phyloP scores from a whole-genome alignment of 2,329 filamentous ascomycete species.

The Lachnum nothofagi region DNA sequence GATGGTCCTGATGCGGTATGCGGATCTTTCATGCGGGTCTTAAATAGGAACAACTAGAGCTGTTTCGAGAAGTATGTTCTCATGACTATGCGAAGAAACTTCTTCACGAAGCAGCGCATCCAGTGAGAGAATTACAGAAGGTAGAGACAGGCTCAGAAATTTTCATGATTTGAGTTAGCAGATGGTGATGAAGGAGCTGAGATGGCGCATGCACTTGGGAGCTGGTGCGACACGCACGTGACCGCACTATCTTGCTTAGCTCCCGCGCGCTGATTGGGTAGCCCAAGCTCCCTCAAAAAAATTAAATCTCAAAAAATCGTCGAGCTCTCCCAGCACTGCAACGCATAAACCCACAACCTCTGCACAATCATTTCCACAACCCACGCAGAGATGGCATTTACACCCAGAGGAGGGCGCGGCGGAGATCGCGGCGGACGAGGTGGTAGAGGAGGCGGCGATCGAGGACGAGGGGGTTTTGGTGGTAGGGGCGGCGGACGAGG shows the following conservation, averaged over 20 bases:
- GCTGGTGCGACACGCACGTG: no score
- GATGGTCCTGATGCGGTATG: background rate
- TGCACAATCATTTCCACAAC: constrained; percentile 8
- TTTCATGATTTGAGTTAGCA: no score
- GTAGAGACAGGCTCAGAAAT: no score
- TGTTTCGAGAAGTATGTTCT: background rate
- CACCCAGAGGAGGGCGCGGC: constrained; percentile 37
- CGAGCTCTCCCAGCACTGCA: no score
- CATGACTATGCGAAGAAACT: no score
- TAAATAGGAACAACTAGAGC: background rate
- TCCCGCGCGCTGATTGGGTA: background rate
- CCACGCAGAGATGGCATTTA: constrained; percentile 33
- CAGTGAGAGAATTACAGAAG: no score
- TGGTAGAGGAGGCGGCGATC: constrained; percentile 33
- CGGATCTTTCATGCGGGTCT: background rate
- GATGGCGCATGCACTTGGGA: background rate
- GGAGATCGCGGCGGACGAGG: constrained; percentile 34
- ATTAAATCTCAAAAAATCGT: no score
- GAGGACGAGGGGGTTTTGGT: constrained; percentile 35
- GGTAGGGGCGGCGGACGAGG: constrained; percentile 40
- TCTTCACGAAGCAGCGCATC: no score
- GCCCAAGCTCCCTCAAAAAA: background rate
- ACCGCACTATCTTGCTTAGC: background rate
- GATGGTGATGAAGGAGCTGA: no score
- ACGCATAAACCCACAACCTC: background rate